phyloP scores from a whole-genome alignment of 2,329 filamentous ascomycete genomes.

The Alternaria atra region DNA sequence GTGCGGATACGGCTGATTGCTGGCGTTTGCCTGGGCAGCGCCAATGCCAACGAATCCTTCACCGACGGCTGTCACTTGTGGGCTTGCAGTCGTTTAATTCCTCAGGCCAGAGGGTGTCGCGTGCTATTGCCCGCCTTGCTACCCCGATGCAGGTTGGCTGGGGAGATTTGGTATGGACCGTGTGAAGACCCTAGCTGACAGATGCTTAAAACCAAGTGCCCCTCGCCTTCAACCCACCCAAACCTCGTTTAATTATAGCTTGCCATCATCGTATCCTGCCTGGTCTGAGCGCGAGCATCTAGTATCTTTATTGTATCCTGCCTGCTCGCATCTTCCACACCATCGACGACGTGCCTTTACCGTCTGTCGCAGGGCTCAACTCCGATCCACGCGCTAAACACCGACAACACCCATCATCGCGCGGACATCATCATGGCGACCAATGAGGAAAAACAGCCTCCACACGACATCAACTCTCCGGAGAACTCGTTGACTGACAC shows the following conservation, averaged over 20 bases:
- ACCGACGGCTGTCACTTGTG: slow-evolving; percentile 6
- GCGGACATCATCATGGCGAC: slow-evolving; percentile 35
- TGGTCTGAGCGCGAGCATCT: slow-evolving; percentile 22
- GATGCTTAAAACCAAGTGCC: slow-evolving; percentile 39
- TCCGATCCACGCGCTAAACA: background rate
- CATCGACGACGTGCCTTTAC: background rate
- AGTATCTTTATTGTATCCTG: slow-evolving; percentile 20
- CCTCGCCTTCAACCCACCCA: slow-evolving; percentile 30
- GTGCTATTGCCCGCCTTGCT: slow-evolving; percentile 34
- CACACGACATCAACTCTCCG: slow-evolving; percentile 39
- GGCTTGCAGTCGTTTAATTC: slow-evolving; percentile 2
- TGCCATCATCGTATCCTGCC: slow-evolving; percentile 9
- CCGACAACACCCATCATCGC: background rate
- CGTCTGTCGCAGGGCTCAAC: slow-evolving; percentile 4
- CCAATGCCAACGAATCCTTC: background rate
- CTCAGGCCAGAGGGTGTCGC: slow-evolving; percentile 35
- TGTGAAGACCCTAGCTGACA: slow-evolving; percentile 32
- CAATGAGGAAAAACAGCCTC: slow-evolving; percentile 32
- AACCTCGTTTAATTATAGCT: slow-evolving; percentile 25
- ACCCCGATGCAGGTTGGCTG: slow-evolving; percentile 25
- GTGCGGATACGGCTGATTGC: background rate
- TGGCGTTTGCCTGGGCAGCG: background rate
- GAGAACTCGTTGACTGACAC: slow-evolving; percentile 46
- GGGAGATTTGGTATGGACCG: slow-evolving; percentile 25
- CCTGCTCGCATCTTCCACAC: background rate